Conservation (phyloP, 1,139 yeast species). For the Saccharomycopsis crataegensis region DNA sequence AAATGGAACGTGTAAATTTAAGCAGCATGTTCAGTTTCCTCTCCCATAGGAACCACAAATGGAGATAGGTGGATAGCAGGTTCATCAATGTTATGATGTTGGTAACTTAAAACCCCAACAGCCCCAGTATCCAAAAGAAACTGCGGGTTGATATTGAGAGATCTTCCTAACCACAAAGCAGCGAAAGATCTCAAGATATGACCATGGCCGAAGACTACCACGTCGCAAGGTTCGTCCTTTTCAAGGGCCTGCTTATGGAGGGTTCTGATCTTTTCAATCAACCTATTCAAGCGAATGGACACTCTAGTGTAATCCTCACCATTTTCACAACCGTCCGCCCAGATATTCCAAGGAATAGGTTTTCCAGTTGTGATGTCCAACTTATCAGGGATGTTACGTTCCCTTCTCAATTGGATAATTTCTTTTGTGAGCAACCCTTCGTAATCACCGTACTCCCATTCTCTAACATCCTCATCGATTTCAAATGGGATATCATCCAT, state of each 20-base stretch:
- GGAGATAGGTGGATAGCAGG: slow-evolving; percentile 82
- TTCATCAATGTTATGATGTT: slow-evolving; percentile 74
- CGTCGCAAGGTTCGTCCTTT: slow-evolving; percentile 53
- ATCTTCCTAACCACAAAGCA: slow-evolving; percentile 71
- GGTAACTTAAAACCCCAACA: slow-evolving; percentile 85
- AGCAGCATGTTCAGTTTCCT: slow-evolving; percentile 26
- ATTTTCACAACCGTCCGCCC: slow-evolving; percentile 90
- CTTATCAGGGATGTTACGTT: slow-evolving; percentile 44
- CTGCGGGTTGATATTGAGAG: slow-evolving; percentile 57
- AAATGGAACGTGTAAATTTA: neutral
- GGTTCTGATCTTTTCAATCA: slow-evolving; percentile 53
- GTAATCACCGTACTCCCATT: slow-evolving; percentile 96
- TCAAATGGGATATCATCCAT: slow-evolving; percentile 37
- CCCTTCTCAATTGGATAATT: slow-evolving; percentile 51
- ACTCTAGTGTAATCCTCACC: slow-evolving; percentile 71
- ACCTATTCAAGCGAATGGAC: slow-evolving; percentile 59
- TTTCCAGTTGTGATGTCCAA: slow-evolving; percentile 20
- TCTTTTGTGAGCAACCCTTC: slow-evolving; percentile 73
- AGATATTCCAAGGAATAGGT: slow-evolving; percentile 63
- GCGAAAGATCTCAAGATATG: slow-evolving; percentile 86
- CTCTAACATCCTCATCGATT: slow-evolving; percentile 67
- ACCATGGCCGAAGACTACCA: slow-evolving; percentile 85
- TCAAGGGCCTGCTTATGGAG: slow-evolving; percentile 57
- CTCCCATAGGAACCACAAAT: slow-evolving; percentile 61
- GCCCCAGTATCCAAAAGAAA: slow-evolving; percentile 92